Conservation (phyloP, 441 rosid genomes). For the Rhodomyrtus psidioides region DNA sequence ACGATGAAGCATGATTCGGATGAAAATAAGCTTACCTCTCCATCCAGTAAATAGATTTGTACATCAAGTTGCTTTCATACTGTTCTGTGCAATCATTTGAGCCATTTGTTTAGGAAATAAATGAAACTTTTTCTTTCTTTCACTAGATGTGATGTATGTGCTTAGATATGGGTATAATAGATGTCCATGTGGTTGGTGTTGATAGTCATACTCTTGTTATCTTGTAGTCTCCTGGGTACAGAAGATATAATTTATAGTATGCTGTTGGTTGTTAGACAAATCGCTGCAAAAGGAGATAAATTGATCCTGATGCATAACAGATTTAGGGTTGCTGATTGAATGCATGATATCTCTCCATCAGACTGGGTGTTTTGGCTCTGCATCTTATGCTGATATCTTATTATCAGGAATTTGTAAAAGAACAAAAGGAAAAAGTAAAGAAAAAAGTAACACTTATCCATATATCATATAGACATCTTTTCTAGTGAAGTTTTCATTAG, state of each 20-base stretch:
- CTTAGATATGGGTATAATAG: background rate
- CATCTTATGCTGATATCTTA: background rate
- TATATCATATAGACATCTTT: background rate
- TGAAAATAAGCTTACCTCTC: conserved; percentile 67
- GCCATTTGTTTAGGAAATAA: background rate
- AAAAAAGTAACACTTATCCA: background rate
- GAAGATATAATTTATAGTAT: background rate
- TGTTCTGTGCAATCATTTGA: background rate
- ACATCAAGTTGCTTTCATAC: background rate
- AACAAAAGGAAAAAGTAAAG: background rate
- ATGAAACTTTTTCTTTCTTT: background rate
- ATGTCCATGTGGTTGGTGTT: background rate
- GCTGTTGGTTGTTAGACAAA: background rate
- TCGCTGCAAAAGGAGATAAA: background rate
- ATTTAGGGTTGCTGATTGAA: background rate
- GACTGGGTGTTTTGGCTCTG: background rate
- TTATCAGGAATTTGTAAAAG: background rate
- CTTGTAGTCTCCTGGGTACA: background rate
- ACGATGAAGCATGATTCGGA: conserved; percentile 64
- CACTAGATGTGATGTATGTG: background rate
- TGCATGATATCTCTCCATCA: background rate
- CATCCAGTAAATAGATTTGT: conserved; percentile 44
- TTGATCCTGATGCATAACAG: background rate
- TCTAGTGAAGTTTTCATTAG: background rate
- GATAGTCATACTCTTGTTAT: background rate